These are phyloP conservation scores for Penicillium dipodomyicola DNA, from an alignment of 495 filamentous ascomycete species.

Conservation along the genomic window DNA sequence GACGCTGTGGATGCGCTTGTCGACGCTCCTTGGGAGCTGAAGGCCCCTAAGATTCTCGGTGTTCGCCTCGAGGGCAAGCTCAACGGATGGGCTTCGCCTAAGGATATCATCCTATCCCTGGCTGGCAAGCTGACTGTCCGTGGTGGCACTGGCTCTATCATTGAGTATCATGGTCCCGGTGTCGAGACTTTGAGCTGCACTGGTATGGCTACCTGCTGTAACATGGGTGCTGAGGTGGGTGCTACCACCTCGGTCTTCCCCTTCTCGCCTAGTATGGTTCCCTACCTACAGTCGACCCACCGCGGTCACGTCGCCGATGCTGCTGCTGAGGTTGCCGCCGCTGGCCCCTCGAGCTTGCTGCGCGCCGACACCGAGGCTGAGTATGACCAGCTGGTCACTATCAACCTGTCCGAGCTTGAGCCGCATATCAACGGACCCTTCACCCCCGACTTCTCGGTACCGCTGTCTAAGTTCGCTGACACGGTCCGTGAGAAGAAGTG, in stretches of 20 bases:
- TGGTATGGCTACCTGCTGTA: slow-evolving; percentile 88
- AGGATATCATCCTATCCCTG: slow-evolving; percentile 89
- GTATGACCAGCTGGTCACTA: slow-evolving; percentile 90
- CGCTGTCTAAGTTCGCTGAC: slow-evolving; percentile 81
- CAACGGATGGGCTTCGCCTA: slow-evolving; percentile 87
- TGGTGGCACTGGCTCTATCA: slow-evolving; percentile 89
- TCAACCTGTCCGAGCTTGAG: slow-evolving; percentile 85
- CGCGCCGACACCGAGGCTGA: slow-evolving; percentile 73
- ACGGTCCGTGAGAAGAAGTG: slow-evolving; percentile 80
- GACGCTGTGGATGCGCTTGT: slow-evolving; percentile 97
- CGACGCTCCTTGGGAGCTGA: slow-evolving; percentile 95
- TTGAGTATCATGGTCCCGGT: slow-evolving; percentile 91
- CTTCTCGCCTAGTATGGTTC: slow-evolving; percentile 65
- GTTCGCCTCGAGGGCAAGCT: slow-evolving; percentile 82
- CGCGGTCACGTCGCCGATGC: slow-evolving; percentile 67
- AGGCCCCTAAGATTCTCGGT: slow-evolving; percentile 86
- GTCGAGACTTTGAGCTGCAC: slow-evolving; percentile 87
- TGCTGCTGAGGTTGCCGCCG: slow-evolving; percentile 35
- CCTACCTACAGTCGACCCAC: slow-evolving; percentile 82
- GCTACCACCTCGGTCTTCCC: slow-evolving; percentile 96
- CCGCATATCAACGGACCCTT: slow-evolving; percentile 98
- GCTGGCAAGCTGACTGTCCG: slow-evolving; percentile 90
- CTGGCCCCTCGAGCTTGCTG: slow-evolving; percentile 55
- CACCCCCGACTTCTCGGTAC: slow-evolving; percentile 91
- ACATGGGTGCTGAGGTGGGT: slow-evolving; percentile 93